Evolutionary conservation across 179 eudicot genomes (phyloP).

Genomic region (Amaranthus tricolor): DNA sequence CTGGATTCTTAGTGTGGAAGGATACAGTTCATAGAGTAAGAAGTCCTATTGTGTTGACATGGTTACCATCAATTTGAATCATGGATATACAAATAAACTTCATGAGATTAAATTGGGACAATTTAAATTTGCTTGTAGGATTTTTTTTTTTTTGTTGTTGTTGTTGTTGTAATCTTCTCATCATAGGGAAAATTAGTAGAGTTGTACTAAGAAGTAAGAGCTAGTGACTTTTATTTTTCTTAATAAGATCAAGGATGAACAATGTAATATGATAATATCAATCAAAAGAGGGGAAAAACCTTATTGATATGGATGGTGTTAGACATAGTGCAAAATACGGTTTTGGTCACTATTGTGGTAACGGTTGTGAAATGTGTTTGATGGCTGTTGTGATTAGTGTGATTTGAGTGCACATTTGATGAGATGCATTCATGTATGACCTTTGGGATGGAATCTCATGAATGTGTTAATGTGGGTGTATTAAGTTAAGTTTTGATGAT

Average conservation of each 20-base stretch:
- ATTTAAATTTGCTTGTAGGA: not conserved
- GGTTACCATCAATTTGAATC: constrained; percentile 52
- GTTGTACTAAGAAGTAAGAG: not conserved
- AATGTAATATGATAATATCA: not conserved
- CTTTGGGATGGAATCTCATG: too few relatives aligned
- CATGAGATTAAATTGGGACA: not conserved
- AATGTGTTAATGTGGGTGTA: too few relatives aligned
- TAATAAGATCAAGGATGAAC: not conserved
- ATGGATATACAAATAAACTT: not conserved
- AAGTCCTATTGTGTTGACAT: constrained; percentile 69
- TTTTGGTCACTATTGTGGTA: too few relatives aligned
- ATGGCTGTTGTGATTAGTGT: too few relatives aligned
- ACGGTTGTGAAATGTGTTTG: too few relatives aligned
- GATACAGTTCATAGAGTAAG: constrained; percentile 68
- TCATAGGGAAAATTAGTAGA: not conserved
- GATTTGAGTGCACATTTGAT: too few relatives aligned
- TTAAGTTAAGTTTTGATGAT: too few relatives aligned
- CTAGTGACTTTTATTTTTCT: not conserved
- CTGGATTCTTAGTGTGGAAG: constrained; percentile 70
- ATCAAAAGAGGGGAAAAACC: too few relatives aligned
- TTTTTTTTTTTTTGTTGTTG: not conserved
- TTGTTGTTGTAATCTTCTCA: not conserved
- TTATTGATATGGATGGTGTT: too few relatives aligned
- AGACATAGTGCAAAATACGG: too few relatives aligned
- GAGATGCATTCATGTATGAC: too few relatives aligned